Percentiles rank a stretch among this genome's conserved stretches.
phyloP scores from a whole-genome alignment of 2,329 filamentous ascomycete species.

The Sporothrix brunneoviolacea region DNA sequence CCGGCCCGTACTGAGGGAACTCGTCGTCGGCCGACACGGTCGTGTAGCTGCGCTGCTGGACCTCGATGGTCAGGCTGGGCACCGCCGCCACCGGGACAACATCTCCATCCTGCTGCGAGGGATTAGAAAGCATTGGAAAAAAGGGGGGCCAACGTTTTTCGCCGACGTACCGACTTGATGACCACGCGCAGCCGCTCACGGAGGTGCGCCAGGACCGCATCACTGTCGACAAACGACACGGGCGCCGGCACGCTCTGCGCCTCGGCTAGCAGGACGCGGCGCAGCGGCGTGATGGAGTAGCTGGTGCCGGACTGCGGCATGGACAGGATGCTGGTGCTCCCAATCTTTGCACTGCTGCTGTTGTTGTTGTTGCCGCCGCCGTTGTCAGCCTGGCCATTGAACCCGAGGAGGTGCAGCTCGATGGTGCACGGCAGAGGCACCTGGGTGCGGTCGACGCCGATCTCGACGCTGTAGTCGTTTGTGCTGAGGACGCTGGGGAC shows the following conservation, averaged over 20 bases:
- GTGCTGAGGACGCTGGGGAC: neutral
- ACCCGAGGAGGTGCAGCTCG: conserved; percentile 24
- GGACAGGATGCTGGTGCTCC: conserved; percentile 29
- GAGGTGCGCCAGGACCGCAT: conserved; percentile 30
- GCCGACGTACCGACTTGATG: conserved; percentile 22
- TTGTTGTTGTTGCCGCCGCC: neutral
- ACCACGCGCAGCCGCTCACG: conserved; percentile 18
- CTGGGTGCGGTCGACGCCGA: conserved; percentile 32
- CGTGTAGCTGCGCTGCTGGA: conserved; percentile 26
- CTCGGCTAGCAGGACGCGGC: conserved; percentile 10
- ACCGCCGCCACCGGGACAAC: conserved; percentile 21
- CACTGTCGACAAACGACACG: neutral
- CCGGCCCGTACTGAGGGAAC: conserved; percentile 23
- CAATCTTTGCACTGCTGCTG: conserved; percentile 19
- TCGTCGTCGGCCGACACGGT: conserved; percentile 14
- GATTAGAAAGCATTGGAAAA: neutral
- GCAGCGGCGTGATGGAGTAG: conserved; percentile 29
- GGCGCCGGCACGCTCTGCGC: neutral
- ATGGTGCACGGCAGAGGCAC: conserved; percentile 33
- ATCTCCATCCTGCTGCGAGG: conserved; percentile 29
- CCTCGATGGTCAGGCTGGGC: conserved; percentile 31
- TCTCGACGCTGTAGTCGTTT: conserved; percentile 30
- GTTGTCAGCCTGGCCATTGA: neutral
- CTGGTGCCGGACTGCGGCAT: conserved; percentile 31
- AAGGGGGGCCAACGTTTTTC: neutral